Evolutionary conservation across 2,329 filamentous ascomycete species (phyloP).

Genomic region (Septoria petroselini): DNA sequence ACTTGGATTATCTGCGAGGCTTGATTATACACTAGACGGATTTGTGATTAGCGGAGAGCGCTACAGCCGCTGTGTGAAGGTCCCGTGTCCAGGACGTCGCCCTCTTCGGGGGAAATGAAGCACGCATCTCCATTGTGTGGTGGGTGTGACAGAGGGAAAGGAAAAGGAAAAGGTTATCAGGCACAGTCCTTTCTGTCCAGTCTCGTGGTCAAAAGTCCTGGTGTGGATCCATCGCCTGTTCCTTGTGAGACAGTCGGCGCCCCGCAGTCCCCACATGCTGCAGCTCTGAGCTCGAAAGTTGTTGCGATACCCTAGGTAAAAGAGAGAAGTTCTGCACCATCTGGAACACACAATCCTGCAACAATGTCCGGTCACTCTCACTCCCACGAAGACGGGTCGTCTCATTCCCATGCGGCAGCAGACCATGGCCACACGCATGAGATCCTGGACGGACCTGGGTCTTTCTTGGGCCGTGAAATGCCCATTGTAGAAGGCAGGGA

Average conservation of each 20-base stretch:
- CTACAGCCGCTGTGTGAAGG: too few species aligned
- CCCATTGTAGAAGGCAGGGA: conserved; percentile 83
- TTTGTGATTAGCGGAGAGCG: too few species aligned
- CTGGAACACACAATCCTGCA: not conserved
- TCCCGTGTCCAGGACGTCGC: too few species aligned
- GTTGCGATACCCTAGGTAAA: not conserved
- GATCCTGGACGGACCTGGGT: conserved; percentile 89
- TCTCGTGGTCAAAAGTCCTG: too few species aligned
- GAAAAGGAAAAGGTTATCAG: too few species aligned
- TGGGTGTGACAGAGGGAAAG: too few species aligned
- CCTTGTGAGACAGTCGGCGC: not conserved
- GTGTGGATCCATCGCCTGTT: too few species aligned
- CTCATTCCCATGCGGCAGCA: conserved; percentile 41
- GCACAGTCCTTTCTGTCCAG: too few species aligned
- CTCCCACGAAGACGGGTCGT: conserved; percentile 49
- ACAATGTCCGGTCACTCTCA: conserved; percentile 40
- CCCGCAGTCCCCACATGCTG: not conserved
- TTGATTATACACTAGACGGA: too few species aligned
- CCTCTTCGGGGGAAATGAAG: too few species aligned
- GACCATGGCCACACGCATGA: conserved; percentile 95
- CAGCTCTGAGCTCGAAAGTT: not conserved
- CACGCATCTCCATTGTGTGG: too few species aligned
- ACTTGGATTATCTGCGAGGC: too few species aligned
- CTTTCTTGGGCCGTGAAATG: conserved; percentile 86
- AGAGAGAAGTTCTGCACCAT: not conserved